Evolutionary conservation across 2,329 filamentous ascomycete genomes (phyloP).

Genomic region (Aspergillus proliferans): DNA sequence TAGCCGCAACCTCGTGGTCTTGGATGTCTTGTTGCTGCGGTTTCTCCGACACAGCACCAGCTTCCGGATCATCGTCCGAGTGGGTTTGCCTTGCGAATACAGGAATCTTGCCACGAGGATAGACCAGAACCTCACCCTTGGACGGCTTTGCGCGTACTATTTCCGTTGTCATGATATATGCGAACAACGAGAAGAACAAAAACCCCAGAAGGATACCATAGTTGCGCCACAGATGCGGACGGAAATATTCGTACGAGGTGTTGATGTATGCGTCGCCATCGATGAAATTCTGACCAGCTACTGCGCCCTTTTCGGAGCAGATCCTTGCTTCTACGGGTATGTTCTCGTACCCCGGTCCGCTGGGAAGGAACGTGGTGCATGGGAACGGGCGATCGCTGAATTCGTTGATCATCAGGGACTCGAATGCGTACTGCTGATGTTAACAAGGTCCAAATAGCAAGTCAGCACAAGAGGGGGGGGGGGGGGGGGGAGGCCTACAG

Average conservation of each 20-base stretch:
- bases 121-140: slow-evolving; percentile 68
- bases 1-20: slow-evolving; percentile 55
- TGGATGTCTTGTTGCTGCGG: slow-evolving; percentile 67
- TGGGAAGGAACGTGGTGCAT: slow-evolving; percentile 43
- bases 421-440: slow-evolving; percentile 60
- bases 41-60: slow-evolving; percentile 19
- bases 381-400: slow-evolving; percentile 59
- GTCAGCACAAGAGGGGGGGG: background rate
- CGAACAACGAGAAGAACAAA: slow-evolving; percentile 51
- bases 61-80: slow-evolving; percentile 19
- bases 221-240: slow-evolving; percentile 59
- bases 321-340: slow-evolving; percentile 39
- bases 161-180: slow-evolving; percentile 60
- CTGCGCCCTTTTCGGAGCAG: slow-evolving; percentile 54
- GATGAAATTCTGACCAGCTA: slow-evolving; percentile 49
- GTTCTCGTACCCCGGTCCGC: slow-evolving; percentile 36
- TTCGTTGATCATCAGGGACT: slow-evolving; percentile 78
- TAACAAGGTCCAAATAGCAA: background rate
- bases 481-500: slow-evolving; percentile 22
- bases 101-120: slow-evolving; percentile 62
- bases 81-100: slow-evolving; percentile 28
- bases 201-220: slow-evolving; percentile 62
- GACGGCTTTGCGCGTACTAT: slow-evolving; percentile 58
- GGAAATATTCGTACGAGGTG: slow-evolving; percentile 51
- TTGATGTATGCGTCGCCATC: slow-evolving; percentile 54